Evolutionary conservation across 2,329 filamentous ascomycete species (phyloP), one percentile per base, ranked within the genome.

Genomic region (Tolypocladium sp.): DNA sequence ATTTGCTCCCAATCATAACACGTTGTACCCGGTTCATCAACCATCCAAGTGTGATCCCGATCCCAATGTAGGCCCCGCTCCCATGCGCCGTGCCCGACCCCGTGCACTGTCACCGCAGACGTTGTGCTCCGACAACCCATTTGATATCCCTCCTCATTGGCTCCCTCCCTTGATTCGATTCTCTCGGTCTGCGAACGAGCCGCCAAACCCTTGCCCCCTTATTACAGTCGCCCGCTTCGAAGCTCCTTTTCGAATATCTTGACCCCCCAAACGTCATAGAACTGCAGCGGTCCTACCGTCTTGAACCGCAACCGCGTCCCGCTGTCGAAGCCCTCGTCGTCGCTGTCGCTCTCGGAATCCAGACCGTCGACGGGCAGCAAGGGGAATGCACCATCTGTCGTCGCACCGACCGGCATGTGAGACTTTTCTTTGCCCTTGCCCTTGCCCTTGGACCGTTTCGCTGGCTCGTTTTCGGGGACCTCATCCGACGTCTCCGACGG

Each of bases 191-290:
- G 17, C 46, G 9, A 33, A 33, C 3, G 3, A 25, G 54, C 54
- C 25, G 25, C 38, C 15, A 7, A 20, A 12, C 17, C 25, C 15
- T 12, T 46, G 10, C 25, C 30, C 25, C 22, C 46, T 12, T 4
- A 20, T 55, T 10, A 73, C 17, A 73, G 59, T 54, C 68, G 65
- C 25, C 71, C 71, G 49, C 62, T 69, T 38, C 79, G 73, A 55
- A 85, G 70, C 66, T 85, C 82, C 69, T 84, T 85, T 64, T 82
- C 76, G 63, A 85, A 86, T 56, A 86, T 85, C 61, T 75, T 76
- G 41, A 85, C 75, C 0, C 76, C 81, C 73, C 73, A 74, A 12
- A 73, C 73, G 40, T 75, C 73, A 55, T 74, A 73, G 60, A 74
- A 75, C 46, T 71, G 73, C 44, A 75, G 58, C 20, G 71, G 71